These are phyloP conservation scores for Phytophthora quininea DNA, from an alignment of 352 stramenopile genomes.

Conservation along the genomic window DNA sequence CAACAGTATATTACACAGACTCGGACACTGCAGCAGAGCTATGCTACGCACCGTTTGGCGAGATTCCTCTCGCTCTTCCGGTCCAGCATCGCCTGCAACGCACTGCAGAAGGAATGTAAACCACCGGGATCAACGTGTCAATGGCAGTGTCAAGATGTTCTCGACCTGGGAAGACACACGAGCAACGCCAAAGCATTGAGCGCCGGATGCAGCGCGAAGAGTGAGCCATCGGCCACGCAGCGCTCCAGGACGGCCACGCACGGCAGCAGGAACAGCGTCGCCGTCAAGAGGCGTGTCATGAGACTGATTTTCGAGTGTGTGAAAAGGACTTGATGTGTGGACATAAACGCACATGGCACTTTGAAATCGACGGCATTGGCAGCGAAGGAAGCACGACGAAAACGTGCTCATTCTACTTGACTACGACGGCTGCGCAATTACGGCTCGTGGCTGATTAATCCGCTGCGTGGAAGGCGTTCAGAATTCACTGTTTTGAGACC, in stretches of 20 bases:
- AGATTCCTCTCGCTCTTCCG: conserved; percentile 50
- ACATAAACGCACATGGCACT: no score
- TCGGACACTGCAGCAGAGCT: conserved; percentile 1
- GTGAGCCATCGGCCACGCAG: conserved; percentile 47
- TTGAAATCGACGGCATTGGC: no score
- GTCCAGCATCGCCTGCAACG: conserved; percentile 60
- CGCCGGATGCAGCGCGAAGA: conserved; percentile 62
- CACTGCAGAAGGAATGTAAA: conserved; percentile 28
- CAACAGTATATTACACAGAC: conserved; percentile 12
- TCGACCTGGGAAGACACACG: conserved; percentile 55
- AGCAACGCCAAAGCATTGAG: conserved; percentile 59
- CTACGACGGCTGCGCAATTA: no score
- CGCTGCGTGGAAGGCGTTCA: no score
- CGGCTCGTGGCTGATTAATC: no score
- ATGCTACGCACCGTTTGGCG: conserved; percentile 38
- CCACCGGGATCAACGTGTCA: conserved; percentile 11
- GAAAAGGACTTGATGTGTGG: no score
- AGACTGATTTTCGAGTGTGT: conserved; percentile 6
- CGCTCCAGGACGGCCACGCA: conserved; percentile 51
- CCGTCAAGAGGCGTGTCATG: conserved; percentile 30
- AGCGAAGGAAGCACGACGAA: no score
- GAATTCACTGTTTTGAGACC: not conserved
- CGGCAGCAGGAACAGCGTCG: conserved; percentile 58
- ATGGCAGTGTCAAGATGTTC: not conserved
- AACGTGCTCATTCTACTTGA: no score